Evolutionary conservation across 495 filamentous ascomycete genomes (phyloP).

Genomic region (Staphylotrichum longicolle): DNA sequence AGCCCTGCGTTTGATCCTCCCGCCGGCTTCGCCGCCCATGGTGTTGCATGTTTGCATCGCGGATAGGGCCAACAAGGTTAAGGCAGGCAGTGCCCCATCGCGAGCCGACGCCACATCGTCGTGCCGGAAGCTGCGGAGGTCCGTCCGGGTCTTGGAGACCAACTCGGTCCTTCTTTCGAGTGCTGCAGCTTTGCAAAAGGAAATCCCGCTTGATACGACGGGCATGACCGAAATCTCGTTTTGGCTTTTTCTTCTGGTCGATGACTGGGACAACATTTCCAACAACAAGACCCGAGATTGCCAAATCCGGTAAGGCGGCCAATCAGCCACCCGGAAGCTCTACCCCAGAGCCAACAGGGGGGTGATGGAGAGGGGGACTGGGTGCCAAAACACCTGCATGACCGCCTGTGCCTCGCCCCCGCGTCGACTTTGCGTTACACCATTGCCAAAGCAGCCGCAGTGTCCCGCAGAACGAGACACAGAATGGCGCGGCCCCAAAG

Average conservation of each 20-base stretch:
- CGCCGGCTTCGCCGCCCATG: not conserved
- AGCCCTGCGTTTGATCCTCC: not conserved
- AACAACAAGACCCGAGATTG: not conserved
- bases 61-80: constrained; percentile 1
- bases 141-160: no score
- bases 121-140: not conserved
- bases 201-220: no score
- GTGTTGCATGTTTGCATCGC: constrained; percentile 6
- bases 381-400: constrained; percentile 1
- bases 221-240: no score
- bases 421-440: not conserved
- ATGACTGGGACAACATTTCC: not conserved
- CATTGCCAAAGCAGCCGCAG: not conserved
- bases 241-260: no score
- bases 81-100: not conserved
- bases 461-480: constrained; percentile 1
- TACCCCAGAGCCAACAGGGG: not conserved
- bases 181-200: no score
- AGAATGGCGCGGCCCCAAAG: not conserved
- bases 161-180: no score
- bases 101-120: no score
- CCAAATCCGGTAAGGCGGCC: constrained; percentile 4
- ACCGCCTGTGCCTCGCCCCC: constrained; percentile 10
- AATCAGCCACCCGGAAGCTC: not conserved
- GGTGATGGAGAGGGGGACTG: not conserved